Base-by-base conservation (phyloP, 2,329 filamentous ascomycete genomes). In the Talaromyces sp. region DNA sequence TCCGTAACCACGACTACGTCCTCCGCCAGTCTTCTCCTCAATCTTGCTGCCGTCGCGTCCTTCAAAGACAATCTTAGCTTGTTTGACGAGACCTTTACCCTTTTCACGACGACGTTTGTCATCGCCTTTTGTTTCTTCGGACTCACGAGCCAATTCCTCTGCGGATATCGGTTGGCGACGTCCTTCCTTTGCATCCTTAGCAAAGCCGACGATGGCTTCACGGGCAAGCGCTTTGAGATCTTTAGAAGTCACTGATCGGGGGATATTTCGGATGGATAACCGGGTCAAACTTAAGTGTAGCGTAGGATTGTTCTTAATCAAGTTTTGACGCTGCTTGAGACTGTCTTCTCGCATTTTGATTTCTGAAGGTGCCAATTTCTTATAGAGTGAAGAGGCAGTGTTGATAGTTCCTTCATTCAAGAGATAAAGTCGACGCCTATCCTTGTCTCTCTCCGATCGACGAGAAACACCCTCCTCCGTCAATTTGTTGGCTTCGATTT, bases 1-100 rank as follows among this genome's bases (percentile, higher is more conserved):
- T 13, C 96, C 95, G 76, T 99, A 99, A 5, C 95, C 95, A 75
- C 94, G 87, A 75, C 91, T 95, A 74, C 91, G 87, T 56, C 93
- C 93, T 7, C 88, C 92, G 8, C 91, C 92, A 60, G 83, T 87
- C 50, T 86, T 84, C 78, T 96, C 93, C 9, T 84, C 79, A 14
- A 97, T 87, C 81, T 97, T 98, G 72, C 87, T 87, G 54, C 95
- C 95, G 70, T 95, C 88, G 41, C 86, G 86, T 64, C 90, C 91
- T 81, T 99, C 95, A 73, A 95, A 98, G 43, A 98, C 91, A 63
- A 99, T 87, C 82, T 97, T 99, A 64, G 94, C 90, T 79, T 99
- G 95, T 72, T 88, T 90, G 50, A 99, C 92, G 59, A 99, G 84
- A 72, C 89, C 92, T 74, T 94, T 95, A 63, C 91, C 90, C 77